Base-by-base conservation (phyloP, 768 basidiomycete genomes). In the Phaeolepiota aurea region DNA sequence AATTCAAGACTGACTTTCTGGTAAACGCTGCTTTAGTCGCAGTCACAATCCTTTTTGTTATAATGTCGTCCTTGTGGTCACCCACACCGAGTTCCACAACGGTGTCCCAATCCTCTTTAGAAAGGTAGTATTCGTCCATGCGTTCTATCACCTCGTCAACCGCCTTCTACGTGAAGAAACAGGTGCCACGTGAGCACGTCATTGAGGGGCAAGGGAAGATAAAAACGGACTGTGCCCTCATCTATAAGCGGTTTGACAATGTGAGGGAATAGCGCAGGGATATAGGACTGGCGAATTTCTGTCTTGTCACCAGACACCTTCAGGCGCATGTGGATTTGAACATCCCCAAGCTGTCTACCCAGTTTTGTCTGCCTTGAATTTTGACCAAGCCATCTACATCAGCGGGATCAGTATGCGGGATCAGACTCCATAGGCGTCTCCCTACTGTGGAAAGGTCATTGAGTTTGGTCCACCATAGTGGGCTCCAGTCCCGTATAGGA, bases 21-120 rank as follows among this genome's bases (percentile, higher is more conserved):
- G 96, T 98, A 46, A 99, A 81, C 0, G 84, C 66, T 0, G 84
- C 62, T 67, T 99, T 99, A 33, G 84, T 82, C 0, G 83, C 76
- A 0, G 82, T 51, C 0, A 87, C 65, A 20, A 99, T 89, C 62
- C 84, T 85, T 68, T 94, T 96, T 52, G 87, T 61, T 9, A 94
- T 72, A 1, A 64, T 4, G 0, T 85, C 86, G 37, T 88, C 87
- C 43, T 75, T 77, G 54, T 80, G 74, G 4, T 83, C 72, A 43
- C 79, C 96, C 5, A 99, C 75, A 1, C 94, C 96, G 5, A 99
- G 74, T 56, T 98, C 94, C 40, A 98, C 76, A 39, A 98, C 70
- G 7, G 90, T 82, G 52, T 99, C 96, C 94, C 93, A 98, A 53
- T 98, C 94, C 20, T 98, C 96, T 48, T 85, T 87, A 2, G 82